phyloP scores from a whole-genome alignment of 1,284 basidiomycete species.

The Ceratobasidium sp. region DNA sequence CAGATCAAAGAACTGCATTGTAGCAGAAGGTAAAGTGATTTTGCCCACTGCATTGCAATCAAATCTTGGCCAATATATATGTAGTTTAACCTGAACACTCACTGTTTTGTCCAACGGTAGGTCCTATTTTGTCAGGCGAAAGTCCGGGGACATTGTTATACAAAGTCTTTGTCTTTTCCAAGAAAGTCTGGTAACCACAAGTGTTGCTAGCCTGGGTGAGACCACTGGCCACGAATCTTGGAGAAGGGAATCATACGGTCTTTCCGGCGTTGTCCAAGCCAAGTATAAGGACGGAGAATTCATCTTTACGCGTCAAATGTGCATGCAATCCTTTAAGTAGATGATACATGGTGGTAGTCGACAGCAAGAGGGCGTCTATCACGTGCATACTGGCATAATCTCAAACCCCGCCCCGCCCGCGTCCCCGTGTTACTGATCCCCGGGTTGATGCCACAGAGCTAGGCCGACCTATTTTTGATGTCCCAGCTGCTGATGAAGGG shows the following conservation, averaged over 20 bases:
- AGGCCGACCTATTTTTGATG: slow-evolving; percentile 20
- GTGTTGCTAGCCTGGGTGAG: slow-evolving; percentile 24
- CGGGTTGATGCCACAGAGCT: slow-evolving; percentile 33
- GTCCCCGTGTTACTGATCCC: slow-evolving; percentile 7
- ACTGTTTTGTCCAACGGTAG: slow-evolving; percentile 97
- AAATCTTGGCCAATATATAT: neutral
- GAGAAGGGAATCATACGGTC: slow-evolving; percentile 63
- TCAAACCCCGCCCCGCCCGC: slow-evolving; percentile 33
- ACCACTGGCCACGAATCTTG: neutral
- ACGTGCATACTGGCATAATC: slow-evolving; percentile 17
- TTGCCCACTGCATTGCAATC: slow-evolving; percentile 76
- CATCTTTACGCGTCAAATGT: slow-evolving; percentile 89
- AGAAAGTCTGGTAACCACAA: slow-evolving; percentile 66
- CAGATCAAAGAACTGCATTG: slow-evolving; percentile 93
- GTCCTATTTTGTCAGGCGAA: slow-evolving; percentile 86
- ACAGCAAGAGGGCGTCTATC: neutral
- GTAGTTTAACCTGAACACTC: slow-evolving; percentile 45
- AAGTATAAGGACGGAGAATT: slow-evolving; percentile 92
- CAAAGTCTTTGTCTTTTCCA: slow-evolving; percentile 91
- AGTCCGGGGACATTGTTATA: slow-evolving; percentile 87
- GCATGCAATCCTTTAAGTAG: slow-evolving; percentile 88
- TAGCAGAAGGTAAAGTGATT: slow-evolving; percentile 87
- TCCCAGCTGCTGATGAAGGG: slow-evolving; percentile 26
- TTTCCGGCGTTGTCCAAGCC: slow-evolving; percentile 85
- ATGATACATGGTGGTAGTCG: slow-evolving; percentile 76